Percentiles rank a stretch among this genome's conserved stretches.
phyloP scores from a whole-genome alignment of 2,329 filamentous ascomycete genomes.

The Hypoxylon sp. region DNA sequence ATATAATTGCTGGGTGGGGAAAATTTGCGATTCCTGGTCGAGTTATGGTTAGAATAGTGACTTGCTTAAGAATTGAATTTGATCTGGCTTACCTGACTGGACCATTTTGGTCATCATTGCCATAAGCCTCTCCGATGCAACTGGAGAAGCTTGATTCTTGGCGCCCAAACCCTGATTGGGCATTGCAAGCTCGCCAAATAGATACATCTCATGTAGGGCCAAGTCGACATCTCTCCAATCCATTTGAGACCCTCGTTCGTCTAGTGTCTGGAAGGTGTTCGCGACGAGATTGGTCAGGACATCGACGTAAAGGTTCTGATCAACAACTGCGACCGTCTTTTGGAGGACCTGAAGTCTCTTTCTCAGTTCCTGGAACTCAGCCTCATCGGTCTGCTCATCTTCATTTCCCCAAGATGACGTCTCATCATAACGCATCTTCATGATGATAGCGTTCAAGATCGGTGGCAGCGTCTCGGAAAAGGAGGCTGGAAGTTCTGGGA shows the following conservation, averaged over 20 bases:
- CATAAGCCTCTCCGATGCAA: constrained; percentile 84
- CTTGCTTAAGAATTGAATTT: not conserved
- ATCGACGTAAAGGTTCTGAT: constrained; percentile 89
- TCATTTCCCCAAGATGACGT: constrained; percentile 94
- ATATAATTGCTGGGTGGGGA: constrained; percentile 89
- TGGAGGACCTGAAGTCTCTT: constrained; percentile 92
- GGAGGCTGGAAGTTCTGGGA: constrained; percentile 78
- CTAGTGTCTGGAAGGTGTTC: constrained; percentile 85
- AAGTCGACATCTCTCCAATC: constrained; percentile 97
- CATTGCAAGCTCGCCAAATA: constrained; percentile 95
- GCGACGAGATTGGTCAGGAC: constrained; percentile 90
- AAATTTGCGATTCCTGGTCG: constrained; percentile 82
- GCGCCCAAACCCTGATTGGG: constrained; percentile 87
- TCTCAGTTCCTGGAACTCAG: constrained; percentile 94
- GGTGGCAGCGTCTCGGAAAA: constrained; percentile 88
- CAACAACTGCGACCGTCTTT: constrained; percentile 90
- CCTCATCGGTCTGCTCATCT: constrained; percentile 95
- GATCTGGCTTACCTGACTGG: constrained; percentile 79
- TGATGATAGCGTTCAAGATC: constrained; percentile 90
- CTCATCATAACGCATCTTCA: constrained; percentile 98
- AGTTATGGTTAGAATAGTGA: constrained; percentile 47
- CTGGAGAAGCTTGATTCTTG: constrained; percentile 85
- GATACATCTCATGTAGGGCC: constrained; percentile 93
- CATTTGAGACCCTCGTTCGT: constrained; percentile 79
- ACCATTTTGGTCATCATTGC: constrained; percentile 98